Evolutionary conservation across 202 grass and related monocot genomes (phyloP), one percentile per base, ranked within the genome.

Genomic region (Carex arenaria): DNA sequence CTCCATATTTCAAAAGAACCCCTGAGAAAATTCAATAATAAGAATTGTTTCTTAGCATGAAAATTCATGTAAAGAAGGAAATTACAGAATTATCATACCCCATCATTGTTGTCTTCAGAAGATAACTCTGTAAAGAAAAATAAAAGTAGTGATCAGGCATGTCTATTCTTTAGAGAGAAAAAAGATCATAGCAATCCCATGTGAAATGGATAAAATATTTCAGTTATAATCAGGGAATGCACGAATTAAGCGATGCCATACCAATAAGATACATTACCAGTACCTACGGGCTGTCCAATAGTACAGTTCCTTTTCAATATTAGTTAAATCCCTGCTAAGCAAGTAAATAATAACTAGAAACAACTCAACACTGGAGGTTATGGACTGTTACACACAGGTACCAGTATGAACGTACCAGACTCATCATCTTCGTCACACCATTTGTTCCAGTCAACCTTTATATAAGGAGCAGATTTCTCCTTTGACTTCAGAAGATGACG

Each of bases 381-480:
- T 8, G 2, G 14, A 8, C 49, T 56, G 51, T 14, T 56, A 76
- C 9, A 53, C 19, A 38, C 61, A 31, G 34, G 15, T 42, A 49
- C 40, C 68, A 72, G 72, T 19, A 65, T 85, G 53, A 59, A 83
- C 91, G 68, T 90, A 91, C 90, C 91, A 84, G 93, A 93, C 31
- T 93, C 91, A 73, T 98, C 96, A 89, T 98, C 96, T 87, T 98
- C 96, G 55, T 98, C 96, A 0, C 91, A 88, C 89, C 93, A 98
- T 93, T 98, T 95, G 88, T 95, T 98, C 93, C 93, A 98, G 85
- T 98, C 96, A 82, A 98, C 96, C 80, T 98, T 95, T 80, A 98
- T 95, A 80, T 98, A 90, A 71, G 96, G 91, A 88, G 87, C 80
- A 90, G 89, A 89, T 42, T 98, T 98, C 87, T 88, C 93, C 68